These are phyloP conservation scores for Cytospora piceae DNA, from an alignment of 2,329 filamentous ascomycete species.

Conservation along the genomic window DNA sequence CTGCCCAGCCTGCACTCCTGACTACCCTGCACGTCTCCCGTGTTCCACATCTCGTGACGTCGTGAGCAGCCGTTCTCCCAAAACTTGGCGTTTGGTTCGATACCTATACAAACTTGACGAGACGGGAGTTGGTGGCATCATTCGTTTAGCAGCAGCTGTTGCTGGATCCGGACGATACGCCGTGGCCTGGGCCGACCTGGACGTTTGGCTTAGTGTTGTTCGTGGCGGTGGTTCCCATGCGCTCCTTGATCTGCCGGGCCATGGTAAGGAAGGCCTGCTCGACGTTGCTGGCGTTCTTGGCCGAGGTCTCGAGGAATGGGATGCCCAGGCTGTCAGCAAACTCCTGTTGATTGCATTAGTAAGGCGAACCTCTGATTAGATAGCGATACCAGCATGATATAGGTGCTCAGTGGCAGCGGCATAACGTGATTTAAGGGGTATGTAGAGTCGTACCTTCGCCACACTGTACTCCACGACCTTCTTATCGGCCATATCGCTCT, in stretches of 20 bases:
- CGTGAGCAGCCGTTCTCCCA: slow-evolving; percentile 25
- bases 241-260: slow-evolving; percentile 99
- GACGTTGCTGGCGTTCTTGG: slow-evolving; percentile 99
- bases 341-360: slow-evolving; percentile 62
- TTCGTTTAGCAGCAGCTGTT: slow-evolving; percentile 84
- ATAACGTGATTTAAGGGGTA: neutral
- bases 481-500: slow-evolving; percentile 99
- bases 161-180: slow-evolving; percentile 84
- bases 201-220: slow-evolving; percentile 99
- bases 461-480: slow-evolving; percentile 99
- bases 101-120: slow-evolving; percentile 30
- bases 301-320: slow-evolving; percentile 98
- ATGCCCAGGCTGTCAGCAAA: slow-evolving; percentile 99
- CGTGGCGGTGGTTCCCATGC: slow-evolving; percentile 93
- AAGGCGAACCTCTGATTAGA: slow-evolving; percentile 26
- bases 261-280: slow-evolving; percentile 99
- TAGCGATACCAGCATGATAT: slow-evolving; percentile 28
- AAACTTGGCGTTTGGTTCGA: slow-evolving; percentile 22
- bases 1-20: slow-evolving; percentile 21
- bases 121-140: slow-evolving; percentile 13
- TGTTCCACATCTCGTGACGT: slow-evolving; percentile 31
- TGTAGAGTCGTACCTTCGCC: slow-evolving; percentile 75
- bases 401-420: slow-evolving; percentile 13
- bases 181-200: slow-evolving; percentile 92
- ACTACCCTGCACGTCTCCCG: slow-evolving; percentile 27